phyloP scores from a whole-genome alignment of 1,139 yeast genomes.

The Magnusiomyces clavatus region DNA sequence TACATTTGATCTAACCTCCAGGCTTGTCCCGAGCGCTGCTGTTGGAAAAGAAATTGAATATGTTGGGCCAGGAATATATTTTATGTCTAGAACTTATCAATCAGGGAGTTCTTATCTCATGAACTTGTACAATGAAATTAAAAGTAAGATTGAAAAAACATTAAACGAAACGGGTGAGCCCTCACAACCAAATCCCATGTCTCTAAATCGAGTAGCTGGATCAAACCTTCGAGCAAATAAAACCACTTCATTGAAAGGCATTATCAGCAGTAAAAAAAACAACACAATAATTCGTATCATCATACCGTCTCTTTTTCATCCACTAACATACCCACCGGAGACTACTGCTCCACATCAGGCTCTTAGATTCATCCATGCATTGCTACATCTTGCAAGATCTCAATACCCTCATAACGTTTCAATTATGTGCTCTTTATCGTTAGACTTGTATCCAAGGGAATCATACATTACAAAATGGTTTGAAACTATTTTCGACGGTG shows the following conservation, averaged over 20 bases:
- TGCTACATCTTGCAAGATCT: slow-evolving; percentile 46
- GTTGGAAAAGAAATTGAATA: slow-evolving; percentile 45
- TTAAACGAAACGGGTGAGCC: neutral
- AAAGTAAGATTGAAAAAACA: neutral
- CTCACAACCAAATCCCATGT: no score
- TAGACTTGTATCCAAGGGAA: slow-evolving; percentile 59
- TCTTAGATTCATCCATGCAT: slow-evolving; percentile 54
- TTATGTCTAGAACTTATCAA: neutral
- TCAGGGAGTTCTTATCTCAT: slow-evolving; percentile 3
- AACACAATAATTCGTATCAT: slow-evolving; percentile 51
- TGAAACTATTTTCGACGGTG: slow-evolving; percentile 60
- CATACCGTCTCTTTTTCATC: slow-evolving; percentile 72
- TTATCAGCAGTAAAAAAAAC: no score
- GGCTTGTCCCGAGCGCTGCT: slow-evolving; percentile 55
- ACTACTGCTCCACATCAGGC: slow-evolving; percentile 43
- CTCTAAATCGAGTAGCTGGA: neutral
- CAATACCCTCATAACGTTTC: slow-evolving; percentile 42
- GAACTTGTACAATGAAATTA: neutral
- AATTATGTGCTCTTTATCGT: slow-evolving; percentile 49
- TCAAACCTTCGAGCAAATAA: slow-evolving; percentile 5
- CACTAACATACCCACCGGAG: slow-evolving; percentile 61
- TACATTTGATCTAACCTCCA: slow-evolving; percentile 54
- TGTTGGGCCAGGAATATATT: slow-evolving; percentile 2
- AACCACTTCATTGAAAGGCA: no score
- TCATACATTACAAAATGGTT: slow-evolving; percentile 43